phyloP scores from a whole-genome alignment of 106 monocot species.

The Alisma plantagoaquatica region DNA sequence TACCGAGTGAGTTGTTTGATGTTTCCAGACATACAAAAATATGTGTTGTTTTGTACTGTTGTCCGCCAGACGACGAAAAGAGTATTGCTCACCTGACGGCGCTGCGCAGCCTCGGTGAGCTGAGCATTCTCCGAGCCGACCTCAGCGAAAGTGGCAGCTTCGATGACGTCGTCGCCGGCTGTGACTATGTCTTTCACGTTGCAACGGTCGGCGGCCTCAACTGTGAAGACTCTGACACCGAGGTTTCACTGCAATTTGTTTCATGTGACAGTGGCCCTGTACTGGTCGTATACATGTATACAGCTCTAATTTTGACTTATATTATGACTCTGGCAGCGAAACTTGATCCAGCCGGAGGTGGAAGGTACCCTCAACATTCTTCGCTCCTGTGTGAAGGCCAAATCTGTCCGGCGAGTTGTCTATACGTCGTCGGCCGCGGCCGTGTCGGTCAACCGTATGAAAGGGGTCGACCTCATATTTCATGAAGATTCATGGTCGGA shows the following conservation, averaged over 20 bases:
- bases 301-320: no score
- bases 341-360: conserved; percentile 7
- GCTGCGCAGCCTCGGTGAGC: conserved; percentile 11
- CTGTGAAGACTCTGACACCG: conserved; percentile 10
- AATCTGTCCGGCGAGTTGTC: conserved; percentile 5
- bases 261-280: neutral
- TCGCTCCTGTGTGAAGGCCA: conserved; percentile 9
- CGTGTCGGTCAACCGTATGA: conserved; percentile 1
- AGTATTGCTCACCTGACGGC: conserved; percentile 5
- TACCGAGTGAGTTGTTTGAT: neutral
- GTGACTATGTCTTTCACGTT: conserved; percentile 16
- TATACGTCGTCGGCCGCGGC: conserved; percentile 12
- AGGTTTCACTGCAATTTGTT: neutral
- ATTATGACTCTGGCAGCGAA: no score
- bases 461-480: neutral
- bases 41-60: neutral
- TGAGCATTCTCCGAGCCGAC: conserved; percentile 16
- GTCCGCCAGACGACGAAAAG: neutral
- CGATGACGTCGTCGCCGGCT: conserved; percentile 16
- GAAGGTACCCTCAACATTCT: conserved; percentile 16
- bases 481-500: conserved; percentile 18
- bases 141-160: conserved; percentile 10
- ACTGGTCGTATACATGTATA: neutral
- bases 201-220: neutral
- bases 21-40: neutral